Evolutionary conservation across 192 early-diverging fungal genomes (phyloP).

Genomic region (Entophlyctis helioformis): DNA sequence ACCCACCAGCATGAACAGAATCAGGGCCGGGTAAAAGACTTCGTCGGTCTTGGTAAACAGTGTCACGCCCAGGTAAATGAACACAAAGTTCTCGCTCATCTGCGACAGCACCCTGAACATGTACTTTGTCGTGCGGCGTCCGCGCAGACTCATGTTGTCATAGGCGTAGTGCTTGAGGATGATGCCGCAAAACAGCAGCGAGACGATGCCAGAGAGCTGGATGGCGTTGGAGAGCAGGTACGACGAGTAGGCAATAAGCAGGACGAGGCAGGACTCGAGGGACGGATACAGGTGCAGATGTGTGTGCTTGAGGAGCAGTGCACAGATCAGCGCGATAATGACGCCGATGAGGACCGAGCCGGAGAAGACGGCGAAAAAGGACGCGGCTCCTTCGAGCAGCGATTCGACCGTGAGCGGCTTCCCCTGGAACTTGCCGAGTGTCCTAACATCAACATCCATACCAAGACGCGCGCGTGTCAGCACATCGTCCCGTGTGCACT

Average conservation of each 20-base stretch:
- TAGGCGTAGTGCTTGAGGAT: conserved; percentile 90
- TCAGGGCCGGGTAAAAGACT: conserved; percentile 13
- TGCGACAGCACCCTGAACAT: conserved; percentile 89
- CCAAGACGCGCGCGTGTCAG: background rate
- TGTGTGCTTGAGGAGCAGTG: conserved; percentile 82
- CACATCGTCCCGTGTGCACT: background rate
- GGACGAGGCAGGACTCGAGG: conserved; percentile 78
- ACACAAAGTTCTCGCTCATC: conserved; percentile 93
- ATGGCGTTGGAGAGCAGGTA: conserved; percentile 85
- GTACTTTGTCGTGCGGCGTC: conserved; percentile 73
- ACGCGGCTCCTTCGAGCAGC: conserved; percentile 29
- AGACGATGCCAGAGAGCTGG: conserved; percentile 86
- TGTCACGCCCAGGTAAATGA: conserved; percentile 90
- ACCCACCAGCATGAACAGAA: conserved; percentile 31
- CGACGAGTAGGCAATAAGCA: conserved; percentile 79
- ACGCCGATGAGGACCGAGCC: conserved; percentile 78
- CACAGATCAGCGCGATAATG: conserved; percentile 58
- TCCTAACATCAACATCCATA: conserved; percentile 23
- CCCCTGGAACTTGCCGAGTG: conserved; percentile 63
- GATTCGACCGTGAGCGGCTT: conserved; percentile 35
- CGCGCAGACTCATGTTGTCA: conserved; percentile 69
- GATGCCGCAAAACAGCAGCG: conserved; percentile 85
- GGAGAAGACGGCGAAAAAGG: conserved; percentile 74
- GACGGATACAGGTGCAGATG: conserved; percentile 69
- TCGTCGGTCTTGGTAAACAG: conserved; percentile 70